phyloP scores from a whole-genome alignment of 1,284 basidiomycete species.

The Ceratobasidium sp. region DNA sequence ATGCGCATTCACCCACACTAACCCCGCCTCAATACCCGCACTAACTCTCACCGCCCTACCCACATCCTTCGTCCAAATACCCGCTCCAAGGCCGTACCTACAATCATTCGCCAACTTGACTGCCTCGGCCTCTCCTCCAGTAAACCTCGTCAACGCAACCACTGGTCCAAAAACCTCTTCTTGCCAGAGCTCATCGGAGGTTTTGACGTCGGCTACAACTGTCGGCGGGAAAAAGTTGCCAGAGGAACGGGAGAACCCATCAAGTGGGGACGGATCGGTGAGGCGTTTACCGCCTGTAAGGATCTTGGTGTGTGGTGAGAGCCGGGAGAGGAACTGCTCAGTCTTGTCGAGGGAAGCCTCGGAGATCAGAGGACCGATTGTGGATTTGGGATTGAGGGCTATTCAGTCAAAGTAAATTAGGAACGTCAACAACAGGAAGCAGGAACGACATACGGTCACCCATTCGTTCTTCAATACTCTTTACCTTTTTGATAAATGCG shows the following conservation, averaged over 20 bases:
- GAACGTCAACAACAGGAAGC: conserved; percentile 1
- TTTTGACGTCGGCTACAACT: conserved; percentile 70
- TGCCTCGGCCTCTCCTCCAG: conserved; percentile 73
- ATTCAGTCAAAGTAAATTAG: conserved; percentile 12
- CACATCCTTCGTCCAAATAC: conserved; percentile 81
- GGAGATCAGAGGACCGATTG: conserved; percentile 84
- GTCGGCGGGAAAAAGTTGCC: conserved; percentile 85
- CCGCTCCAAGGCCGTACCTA: conserved; percentile 83
- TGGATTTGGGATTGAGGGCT: conserved; percentile 77
- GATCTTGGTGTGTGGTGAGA: conserved; percentile 63
- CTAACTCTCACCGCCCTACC: conserved; percentile 79
- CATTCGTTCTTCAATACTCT: conserved; percentile 74
- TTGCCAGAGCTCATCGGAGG: conserved; percentile 76
- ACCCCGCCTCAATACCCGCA: conserved; percentile 74
- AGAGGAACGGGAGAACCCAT: conserved; percentile 73
- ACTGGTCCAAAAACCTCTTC: conserved; percentile 88
- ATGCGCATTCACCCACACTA: conserved; percentile 89
- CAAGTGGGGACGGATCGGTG: conserved; percentile 70
- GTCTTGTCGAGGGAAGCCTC: conserved; percentile 72
- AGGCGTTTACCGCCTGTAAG: conserved; percentile 76
- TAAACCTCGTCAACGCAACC: conserved; percentile 75
- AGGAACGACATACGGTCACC: conserved; percentile 72
- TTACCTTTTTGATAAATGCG: conserved; percentile 71
- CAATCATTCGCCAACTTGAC: conserved; percentile 77
- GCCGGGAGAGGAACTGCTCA: conserved; percentile 66